phyloP scores from a whole-genome alignment of 169 alveolate species.

The Eimeria sp. region DNA sequence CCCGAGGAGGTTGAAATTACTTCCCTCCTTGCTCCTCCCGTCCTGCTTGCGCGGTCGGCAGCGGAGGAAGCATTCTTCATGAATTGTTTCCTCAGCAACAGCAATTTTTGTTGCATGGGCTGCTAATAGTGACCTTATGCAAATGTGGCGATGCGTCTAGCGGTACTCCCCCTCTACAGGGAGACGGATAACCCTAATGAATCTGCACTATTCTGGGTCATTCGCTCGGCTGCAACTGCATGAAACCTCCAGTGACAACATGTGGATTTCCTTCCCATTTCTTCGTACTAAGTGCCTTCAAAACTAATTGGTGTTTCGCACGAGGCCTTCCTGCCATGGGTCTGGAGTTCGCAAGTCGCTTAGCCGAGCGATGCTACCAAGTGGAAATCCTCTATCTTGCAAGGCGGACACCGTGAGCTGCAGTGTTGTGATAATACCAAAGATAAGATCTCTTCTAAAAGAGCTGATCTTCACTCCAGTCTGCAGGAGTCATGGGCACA shows the following conservation, averaged over 20 bases:
- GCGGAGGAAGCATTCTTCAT: neutral
- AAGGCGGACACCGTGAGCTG: neutral
- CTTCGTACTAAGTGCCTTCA: neutral
- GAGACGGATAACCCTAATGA: no score
- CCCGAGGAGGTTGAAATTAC: neutral
- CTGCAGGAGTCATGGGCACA: neutral
- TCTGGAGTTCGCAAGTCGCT: neutral
- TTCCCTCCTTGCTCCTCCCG: neutral
- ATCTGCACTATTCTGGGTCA: no score
- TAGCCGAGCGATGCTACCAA: neutral
- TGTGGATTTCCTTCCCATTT: neutral
- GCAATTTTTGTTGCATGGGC: neutral
- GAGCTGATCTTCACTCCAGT: neutral
- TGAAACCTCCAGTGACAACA: neutral
- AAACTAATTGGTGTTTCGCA: neutral
- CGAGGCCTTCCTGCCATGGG: neutral
- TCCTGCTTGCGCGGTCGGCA: neutral
- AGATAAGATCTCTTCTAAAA: neutral
- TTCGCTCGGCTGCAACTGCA: no score
- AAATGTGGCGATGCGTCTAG: neutral
- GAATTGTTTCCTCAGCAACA: neutral
- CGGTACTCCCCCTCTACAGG: neutral
- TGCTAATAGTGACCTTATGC: neutral
- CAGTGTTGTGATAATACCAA: neutral
- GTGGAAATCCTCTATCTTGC: neutral